These are phyloP conservation scores for Microascus cirrosus DNA, from an alignment of 2,329 filamentous ascomycete genomes.

Conservation along the genomic window DNA sequence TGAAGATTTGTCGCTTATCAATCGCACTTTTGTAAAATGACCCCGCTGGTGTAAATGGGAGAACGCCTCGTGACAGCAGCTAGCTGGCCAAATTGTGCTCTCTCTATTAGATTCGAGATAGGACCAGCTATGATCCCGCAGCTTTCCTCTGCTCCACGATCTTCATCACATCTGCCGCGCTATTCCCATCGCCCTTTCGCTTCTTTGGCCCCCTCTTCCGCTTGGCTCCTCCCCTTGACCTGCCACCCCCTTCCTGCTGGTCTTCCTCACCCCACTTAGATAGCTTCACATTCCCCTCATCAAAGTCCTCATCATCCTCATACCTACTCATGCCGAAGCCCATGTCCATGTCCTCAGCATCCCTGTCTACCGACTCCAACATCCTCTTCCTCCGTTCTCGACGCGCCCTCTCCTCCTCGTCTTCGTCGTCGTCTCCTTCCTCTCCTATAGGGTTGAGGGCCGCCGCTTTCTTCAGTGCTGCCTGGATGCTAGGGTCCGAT, in stretches of 20 bases:
- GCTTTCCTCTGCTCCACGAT: slow-evolving; percentile 55
- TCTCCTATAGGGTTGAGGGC: slow-evolving; percentile 40
- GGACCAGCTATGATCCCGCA: slow-evolving; percentile 11
- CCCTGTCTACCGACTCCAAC: slow-evolving; percentile 61
- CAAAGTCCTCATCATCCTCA: slow-evolving; percentile 79
- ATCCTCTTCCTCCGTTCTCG: slow-evolving; percentile 64
- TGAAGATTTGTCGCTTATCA: no score
- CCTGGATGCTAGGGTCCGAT: slow-evolving; percentile 67
- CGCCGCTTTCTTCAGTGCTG: slow-evolving; percentile 77
- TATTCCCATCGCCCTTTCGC: slow-evolving; percentile 69
- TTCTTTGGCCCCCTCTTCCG: slow-evolving; percentile 64
- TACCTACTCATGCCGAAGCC: slow-evolving; percentile 84
- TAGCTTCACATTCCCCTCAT: slow-evolving; percentile 55
- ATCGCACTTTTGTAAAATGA: no score
- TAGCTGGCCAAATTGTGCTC: neutral
- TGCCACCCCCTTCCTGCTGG: slow-evolving; percentile 29
- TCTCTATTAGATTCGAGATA: neutral
- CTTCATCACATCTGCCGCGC: slow-evolving; percentile 65
- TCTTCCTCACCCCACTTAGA: slow-evolving; percentile 51
- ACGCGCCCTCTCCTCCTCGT: slow-evolving; percentile 38
- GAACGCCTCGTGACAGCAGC: neutral
- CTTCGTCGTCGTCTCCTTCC: slow-evolving; percentile 21
- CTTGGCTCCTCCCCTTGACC: slow-evolving; percentile 33
- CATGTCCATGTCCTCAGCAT: slow-evolving; percentile 86
- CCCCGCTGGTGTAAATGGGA: neutral